Conservation (phyloP, 176 grass and related monocot species). For the Microstegium vimineum region DNA sequence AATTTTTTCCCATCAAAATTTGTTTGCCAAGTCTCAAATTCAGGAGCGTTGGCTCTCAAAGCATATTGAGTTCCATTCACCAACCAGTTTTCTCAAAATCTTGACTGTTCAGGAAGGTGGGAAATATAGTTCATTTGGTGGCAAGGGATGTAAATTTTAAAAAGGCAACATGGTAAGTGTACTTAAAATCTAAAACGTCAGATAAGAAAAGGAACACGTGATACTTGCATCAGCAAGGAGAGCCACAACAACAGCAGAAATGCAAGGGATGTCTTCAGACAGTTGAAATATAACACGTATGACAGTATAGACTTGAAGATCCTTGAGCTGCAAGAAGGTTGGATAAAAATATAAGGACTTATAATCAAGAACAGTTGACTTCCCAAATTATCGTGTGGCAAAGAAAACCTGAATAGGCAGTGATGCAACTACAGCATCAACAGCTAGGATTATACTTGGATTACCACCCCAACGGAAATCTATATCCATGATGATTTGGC, state of each 20-base stretch:
- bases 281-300: conserved; percentile 97
- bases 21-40: background rate
- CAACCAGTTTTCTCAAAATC: background rate
- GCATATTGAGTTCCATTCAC: background rate
- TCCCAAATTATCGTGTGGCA: background rate
- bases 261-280: conserved; percentile 92
- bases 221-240: conserved; percentile 79
- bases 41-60: background rate
- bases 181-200: background rate
- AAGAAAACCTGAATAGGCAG: conserved; percentile 83
- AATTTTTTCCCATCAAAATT: background rate
- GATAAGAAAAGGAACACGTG: conserved; percentile 14
- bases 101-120: background rate
- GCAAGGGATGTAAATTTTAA: background rate
- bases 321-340: conserved; percentile 66
- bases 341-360: conserved; percentile 6
- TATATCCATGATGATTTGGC: conserved; percentile 97
- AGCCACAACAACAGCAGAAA: conserved; percentile 94
- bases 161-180: background rate
- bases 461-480: conserved; percentile 98
- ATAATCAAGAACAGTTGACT: background rate
- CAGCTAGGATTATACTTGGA: conserved; percentile 96
- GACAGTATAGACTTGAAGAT: conserved; percentile 89
- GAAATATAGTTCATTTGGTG: background rate
- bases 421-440: conserved; percentile 89